Base-by-base conservation (phyloP, 805 yeast species). In the Maudiozyma barnettii region DNA sequence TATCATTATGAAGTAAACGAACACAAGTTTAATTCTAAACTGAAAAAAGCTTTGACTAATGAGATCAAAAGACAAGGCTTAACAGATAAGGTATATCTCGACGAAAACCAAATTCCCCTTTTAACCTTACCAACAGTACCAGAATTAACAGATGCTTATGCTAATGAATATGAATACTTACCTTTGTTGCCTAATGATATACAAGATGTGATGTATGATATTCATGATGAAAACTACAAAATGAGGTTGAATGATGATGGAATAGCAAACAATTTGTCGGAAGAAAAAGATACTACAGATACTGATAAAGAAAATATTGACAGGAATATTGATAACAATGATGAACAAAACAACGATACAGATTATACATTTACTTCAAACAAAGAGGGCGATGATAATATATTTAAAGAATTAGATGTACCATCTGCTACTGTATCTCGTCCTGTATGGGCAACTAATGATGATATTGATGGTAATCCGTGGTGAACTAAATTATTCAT, bases 1-100 rank as follows among this genome's bases (percentile, higher is more conserved):
- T 93, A 93, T 66, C 77, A 85, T 43, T 85, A 88, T 58, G 99
- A 93, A 61, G 77, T 88, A 5, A 79, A 82, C 12, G 99, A 93
- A 61, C 69, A 69, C 16, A 82, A 81, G 52, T 69, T 90, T 42
- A 75, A 84, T 8, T 72, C 78, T 41, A 64, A 65, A n/a, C 66
- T 77, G 48, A 72, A 68, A 45, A 72, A 72, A 39, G 45, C 36
- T 5, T 47, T 69, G 20, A 48, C 53, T n/a, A 44, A 54, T 4
- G 50, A 56, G 12, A 49, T 55, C 2, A 62, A 62, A 30, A 49
- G 50, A 16, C 45, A 48, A 19, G 45, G 50, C 3, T 22, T 46
- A 29, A 52, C 51, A 4, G 49, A 53, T 6, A 60, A 60, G 4
- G 47, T 45, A 14, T 54, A 77, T 35, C 69, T 75, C 45, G 66